Percentiles rank a stretch among this genome's conserved stretches.
Evolutionary conservation across 2,329 filamentous ascomycete genomes (phyloP).

Genomic region (Stagonosporopsis vannaccii): DNA sequence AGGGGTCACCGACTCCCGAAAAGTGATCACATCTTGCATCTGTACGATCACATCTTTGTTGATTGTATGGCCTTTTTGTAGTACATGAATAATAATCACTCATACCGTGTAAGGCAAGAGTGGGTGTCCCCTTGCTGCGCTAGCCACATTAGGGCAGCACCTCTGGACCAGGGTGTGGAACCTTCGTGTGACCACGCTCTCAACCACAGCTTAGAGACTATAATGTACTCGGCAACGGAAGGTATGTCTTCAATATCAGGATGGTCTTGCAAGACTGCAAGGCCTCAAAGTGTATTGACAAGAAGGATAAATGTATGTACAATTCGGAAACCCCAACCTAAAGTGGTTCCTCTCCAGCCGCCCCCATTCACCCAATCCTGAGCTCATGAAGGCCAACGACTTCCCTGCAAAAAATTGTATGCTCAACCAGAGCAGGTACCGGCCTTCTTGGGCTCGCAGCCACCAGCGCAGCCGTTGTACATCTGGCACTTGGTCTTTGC

Average conservation of each 20-base stretch:
- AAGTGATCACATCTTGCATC: no score
- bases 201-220: neutral
- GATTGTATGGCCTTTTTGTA: no score
- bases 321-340: neutral
- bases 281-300: neutral
- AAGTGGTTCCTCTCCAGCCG: neutral
- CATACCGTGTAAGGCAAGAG: no score
- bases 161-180: no score
- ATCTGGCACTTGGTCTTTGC: conserved; percentile 35
- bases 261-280: neutral
- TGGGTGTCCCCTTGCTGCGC: no score
- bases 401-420: neutral
- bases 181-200: neutral
- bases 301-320: neutral
- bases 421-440: conserved; percentile 34
- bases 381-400: neutral
- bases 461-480: conserved; percentile 38
- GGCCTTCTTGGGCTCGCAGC: conserved; percentile 37
- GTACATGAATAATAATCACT: no score
- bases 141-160: no score
- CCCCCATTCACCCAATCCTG: neutral
- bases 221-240: no score
- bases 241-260: neutral
- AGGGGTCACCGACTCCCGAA: neutral
- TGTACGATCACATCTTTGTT: no score